Percentiles rank a stretch among this genome's conserved stretches.
These are phyloP conservation scores for Dalechampia spathulata DNA, from an alignment of 441 rosid species.

Conservation along the genomic window DNA sequence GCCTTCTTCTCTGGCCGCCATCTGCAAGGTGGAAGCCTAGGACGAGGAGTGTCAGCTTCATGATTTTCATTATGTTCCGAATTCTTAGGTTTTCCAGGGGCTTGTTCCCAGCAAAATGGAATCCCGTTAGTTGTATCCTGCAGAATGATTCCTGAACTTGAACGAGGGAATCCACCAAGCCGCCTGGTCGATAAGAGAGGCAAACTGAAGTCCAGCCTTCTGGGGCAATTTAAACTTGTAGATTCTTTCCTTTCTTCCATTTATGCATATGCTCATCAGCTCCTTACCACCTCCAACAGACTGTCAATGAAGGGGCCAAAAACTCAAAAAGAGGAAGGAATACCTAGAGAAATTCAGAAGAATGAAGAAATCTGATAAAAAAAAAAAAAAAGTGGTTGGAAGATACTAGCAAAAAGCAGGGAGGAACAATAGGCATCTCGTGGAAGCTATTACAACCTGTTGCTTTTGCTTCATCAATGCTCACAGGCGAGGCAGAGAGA, in stretches of 20 bases:
- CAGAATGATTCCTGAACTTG: slow-evolving; percentile 15
- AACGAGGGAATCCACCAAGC: slow-evolving; percentile 14
- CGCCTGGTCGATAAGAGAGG: slow-evolving; percentile 70
- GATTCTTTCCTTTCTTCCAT: slow-evolving; percentile 25
- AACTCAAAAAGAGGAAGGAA: neutral
- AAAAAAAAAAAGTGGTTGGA: slow-evolving; percentile 25
- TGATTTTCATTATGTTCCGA: slow-evolving; percentile 7
- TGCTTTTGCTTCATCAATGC: slow-evolving; percentile 27
- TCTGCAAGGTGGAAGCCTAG: slow-evolving; percentile 63
- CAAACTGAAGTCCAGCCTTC: slow-evolving; percentile 59
- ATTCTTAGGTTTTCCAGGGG: slow-evolving; percentile 74
- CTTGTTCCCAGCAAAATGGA: slow-evolving; percentile 86
- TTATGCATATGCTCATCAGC: neutral
- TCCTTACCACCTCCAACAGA: neutral
- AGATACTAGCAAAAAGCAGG: slow-evolving; percentile 27
- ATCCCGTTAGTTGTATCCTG: slow-evolving; percentile 33
- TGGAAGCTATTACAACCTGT: slow-evolving; percentile 31
- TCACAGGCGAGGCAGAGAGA: slow-evolving; percentile 35
- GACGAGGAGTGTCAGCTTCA: slow-evolving; percentile 49
- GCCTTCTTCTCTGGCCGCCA: slow-evolving; percentile 21
- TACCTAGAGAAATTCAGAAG: slow-evolving; percentile 5
- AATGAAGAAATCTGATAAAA: slow-evolving; percentile 9
- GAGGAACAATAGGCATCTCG: slow-evolving; percentile 45
- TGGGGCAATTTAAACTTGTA: slow-evolving; percentile 29
- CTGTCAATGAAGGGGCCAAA: neutral